Conservation (phyloP, 1,284 basidiomycete species). For the Rhodotorula sp. region DNA sequence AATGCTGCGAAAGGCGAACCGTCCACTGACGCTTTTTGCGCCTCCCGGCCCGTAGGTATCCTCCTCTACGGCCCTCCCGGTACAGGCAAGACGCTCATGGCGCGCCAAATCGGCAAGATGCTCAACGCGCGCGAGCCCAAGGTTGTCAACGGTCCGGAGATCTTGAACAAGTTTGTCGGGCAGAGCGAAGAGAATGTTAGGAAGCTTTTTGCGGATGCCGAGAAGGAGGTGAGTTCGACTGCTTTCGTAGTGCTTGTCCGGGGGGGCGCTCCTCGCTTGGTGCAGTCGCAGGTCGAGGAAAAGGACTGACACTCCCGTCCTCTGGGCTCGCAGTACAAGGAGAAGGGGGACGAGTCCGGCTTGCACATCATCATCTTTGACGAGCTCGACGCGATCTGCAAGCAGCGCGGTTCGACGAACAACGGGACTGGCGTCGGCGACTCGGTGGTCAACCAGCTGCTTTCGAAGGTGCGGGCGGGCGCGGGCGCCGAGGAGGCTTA, state of each 20-base stretch:
- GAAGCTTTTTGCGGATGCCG: conserved; percentile 95
- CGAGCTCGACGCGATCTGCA: conserved; percentile 97
- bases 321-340: conserved; percentile 69
- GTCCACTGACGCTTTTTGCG: not conserved
- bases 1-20: not conserved
- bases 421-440: conserved; percentile 93
- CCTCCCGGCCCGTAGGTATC: conserved; percentile 61
- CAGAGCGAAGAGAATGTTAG: conserved; percentile 98
- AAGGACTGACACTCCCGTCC: too few species aligned
- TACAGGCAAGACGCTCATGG: conserved; percentile 98
- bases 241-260: too few species aligned
- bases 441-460: conserved; percentile 95
- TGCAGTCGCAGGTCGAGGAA: too few species aligned
- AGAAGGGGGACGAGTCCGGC: conserved; percentile 96
- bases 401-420: conserved; percentile 84
- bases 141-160: conserved; percentile 97
- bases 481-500: too few species aligned
- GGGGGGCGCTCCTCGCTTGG: too few species aligned
- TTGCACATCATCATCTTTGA: conserved; percentile 99
- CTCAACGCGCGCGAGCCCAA: conserved; percentile 97
- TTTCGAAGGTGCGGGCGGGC: conserved; percentile 72
- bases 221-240: conserved; percentile 73
- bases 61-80: conserved; percentile 94
- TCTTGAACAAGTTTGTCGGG: conserved; percentile 96
- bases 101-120: conserved; percentile 99